phyloP scores from a whole-genome alignment of 768 basidiomycete species.

The Stropharia rugosoannulata region DNA sequence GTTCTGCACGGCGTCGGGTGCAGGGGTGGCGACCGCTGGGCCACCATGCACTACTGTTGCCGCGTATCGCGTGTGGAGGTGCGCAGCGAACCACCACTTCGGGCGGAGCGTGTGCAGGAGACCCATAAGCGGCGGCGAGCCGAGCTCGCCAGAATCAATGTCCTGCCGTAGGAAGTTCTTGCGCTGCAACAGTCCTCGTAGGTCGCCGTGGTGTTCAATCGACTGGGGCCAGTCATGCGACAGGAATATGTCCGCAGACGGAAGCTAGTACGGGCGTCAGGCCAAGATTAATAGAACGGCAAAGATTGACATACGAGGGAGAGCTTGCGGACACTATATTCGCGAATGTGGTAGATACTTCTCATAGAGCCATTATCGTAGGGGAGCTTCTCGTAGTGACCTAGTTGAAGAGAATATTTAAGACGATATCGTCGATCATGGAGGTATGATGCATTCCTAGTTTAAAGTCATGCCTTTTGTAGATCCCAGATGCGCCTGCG shows the following conservation, averaged over 20 bases:
- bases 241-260: conserved; percentile 73
- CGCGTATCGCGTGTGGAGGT: conserved; percentile 86
- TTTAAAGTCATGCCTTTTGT: conserved; percentile 72
- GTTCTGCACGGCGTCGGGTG: conserved; percentile 26
- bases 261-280: conserved; percentile 41
- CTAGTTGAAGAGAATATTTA: conserved; percentile 30
- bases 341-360: conserved; percentile 89
- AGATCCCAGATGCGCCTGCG: conserved; percentile 91
- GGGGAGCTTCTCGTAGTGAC: conserved; percentile 80
- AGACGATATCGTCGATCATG: neutral
- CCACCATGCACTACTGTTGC: conserved; percentile 54
- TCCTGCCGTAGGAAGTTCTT: conserved; percentile 82
- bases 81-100: conserved; percentile 90
- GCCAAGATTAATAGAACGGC: neutral
- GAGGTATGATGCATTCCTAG: conserved; percentile 43
- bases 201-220: conserved; percentile 82
- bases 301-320: conserved; percentile 53
- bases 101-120: conserved; percentile 74
- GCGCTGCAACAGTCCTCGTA: conserved; percentile 57
- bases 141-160: conserved; percentile 63
- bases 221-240: conserved; percentile 96
- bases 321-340: conserved; percentile 78
- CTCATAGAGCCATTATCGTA: conserved; percentile 72
- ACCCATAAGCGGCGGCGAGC: conserved; percentile 84
- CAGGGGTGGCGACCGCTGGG: neutral